phyloP scores from a whole-genome alignment of 2,329 filamentous ascomycete species.

The Apiospora sp. region DNA sequence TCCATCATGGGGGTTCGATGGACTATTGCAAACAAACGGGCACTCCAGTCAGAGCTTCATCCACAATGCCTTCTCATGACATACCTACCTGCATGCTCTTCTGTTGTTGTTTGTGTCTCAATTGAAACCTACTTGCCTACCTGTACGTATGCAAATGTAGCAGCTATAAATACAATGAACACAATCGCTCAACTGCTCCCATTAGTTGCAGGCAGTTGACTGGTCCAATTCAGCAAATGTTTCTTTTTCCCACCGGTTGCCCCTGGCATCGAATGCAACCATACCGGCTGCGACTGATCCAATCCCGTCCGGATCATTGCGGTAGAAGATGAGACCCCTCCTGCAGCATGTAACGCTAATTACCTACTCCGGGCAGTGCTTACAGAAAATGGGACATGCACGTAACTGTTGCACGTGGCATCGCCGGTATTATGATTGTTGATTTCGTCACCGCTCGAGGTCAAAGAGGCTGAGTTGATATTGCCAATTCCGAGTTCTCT shows the following conservation, averaged over 20 bases:
- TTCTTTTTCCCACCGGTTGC: neutral
- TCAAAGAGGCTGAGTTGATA: constrained; percentile 12
- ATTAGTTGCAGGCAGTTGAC: neutral
- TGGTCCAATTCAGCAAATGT: neutral
- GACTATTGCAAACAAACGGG: neutral
- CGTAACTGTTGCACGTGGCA: constrained; percentile 14
- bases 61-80: no score
- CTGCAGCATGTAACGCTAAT: constrained; percentile 20
- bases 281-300: neutral
- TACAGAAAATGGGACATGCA: neutral
- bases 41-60: no score
- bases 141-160: no score
- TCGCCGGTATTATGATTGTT: neutral
- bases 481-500: neutral
- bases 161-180: neutral
- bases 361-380: neutral
- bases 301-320: neutral
- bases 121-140: neutral
- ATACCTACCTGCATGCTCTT: neutral
- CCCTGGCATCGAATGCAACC: constrained; percentile 7
- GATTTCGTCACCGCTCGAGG: neutral
- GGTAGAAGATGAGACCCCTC: constrained; percentile 8
- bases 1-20: neutral
- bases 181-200: neutral
- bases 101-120: neutral